Conservation (phyloP, 768 basidiomycete genomes). For the Leccinellum rugosiceps region DNA sequence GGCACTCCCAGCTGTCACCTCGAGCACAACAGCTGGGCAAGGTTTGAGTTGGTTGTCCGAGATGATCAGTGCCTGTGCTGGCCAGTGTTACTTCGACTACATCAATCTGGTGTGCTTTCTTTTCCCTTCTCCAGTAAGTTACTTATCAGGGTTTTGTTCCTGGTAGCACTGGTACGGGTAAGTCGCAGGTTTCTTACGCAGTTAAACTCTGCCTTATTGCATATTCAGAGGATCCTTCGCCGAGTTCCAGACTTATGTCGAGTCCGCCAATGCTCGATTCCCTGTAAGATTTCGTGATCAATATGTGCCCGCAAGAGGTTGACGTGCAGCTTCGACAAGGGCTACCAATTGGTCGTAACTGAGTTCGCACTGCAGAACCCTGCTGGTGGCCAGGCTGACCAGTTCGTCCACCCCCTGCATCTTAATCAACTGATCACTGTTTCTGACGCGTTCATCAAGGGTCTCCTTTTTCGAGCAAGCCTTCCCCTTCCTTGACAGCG, state of each 20-base stretch:
- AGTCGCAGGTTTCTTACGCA: not conserved
- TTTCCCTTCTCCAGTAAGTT: not conserved
- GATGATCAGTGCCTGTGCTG: slow-evolving; percentile 34
- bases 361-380: slow-evolving; percentile 36
- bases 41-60: slow-evolving; percentile 35
- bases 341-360: slow-evolving; percentile 27
- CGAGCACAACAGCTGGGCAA: slow-evolving; percentile 30
- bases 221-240: slow-evolving; percentile 23
- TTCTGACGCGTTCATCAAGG: slow-evolving; percentile 9
- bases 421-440: not conserved
- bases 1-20: slow-evolving; percentile 37
- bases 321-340: slow-evolving; percentile 7
- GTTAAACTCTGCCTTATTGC: not conserved
- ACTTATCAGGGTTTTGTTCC: not conserved
- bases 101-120: slow-evolving; percentile 30
- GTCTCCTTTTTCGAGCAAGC: slow-evolving; percentile 33
- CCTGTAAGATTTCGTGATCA: slow-evolving; percentile 16
- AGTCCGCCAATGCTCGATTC: slow-evolving; percentile 27
- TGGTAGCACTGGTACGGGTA: slow-evolving; percentile 31
- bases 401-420: slow-evolving; percentile 22
- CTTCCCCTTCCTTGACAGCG: slow-evolving; percentile 33
- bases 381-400: slow-evolving; percentile 27
- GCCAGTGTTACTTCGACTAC: slow-evolving; percentile 35
- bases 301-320: not conserved
- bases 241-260: slow-evolving; percentile 28